phyloP scores from a whole-genome alignment of 2,329 filamentous ascomycete species.

The Blumeria hordei region DNA sequence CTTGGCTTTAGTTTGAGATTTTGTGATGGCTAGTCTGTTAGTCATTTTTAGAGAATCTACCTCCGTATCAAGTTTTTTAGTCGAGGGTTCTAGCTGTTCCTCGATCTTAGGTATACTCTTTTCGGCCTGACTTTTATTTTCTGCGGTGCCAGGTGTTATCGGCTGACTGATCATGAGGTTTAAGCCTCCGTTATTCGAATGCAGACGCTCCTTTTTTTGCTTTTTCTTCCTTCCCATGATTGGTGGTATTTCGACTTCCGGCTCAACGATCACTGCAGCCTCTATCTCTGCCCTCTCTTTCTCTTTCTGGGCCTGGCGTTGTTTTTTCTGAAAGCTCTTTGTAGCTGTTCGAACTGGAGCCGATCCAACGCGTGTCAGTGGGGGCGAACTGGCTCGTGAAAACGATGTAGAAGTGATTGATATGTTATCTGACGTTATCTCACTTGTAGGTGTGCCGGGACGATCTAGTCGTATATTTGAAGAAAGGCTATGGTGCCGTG shows the following conservation, averaged over 20 bases:
- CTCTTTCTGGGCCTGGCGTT: conserved; percentile 41
- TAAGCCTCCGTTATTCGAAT: conserved; percentile 11
- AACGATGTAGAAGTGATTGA: conserved; percentile 49
- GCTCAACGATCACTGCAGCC: conserved; percentile 18
- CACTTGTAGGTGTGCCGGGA: conserved; percentile 51
- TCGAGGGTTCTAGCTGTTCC: conserved; percentile 2
- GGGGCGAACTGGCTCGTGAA: conserved; percentile 50
- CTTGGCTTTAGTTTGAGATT: conserved; percentile 9
- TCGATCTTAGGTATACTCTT: background rate
- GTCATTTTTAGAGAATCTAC: conserved; percentile 5
- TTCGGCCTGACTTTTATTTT: background rate
- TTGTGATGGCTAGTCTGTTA: conserved; percentile 5
- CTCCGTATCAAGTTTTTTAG: conserved; percentile 3
- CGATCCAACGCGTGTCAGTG: conserved; percentile 38
- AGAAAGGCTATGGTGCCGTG: conserved; percentile 25
- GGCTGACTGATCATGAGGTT: conserved; percentile 12
- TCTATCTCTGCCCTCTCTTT: conserved; percentile 32
- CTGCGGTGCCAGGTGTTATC: conserved; percentile 6
- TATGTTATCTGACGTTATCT: conserved; percentile 52
- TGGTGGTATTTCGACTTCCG: conserved; percentile 33
- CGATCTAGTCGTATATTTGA: conserved; percentile 23
- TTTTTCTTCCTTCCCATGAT: conserved; percentile 68
- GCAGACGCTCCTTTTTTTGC: conserved; percentile 46
- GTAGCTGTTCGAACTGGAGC: conserved; percentile 45
- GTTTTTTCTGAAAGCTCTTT: conserved; percentile 59